These are phyloP conservation scores for Gonapodya sp. DNA, from an alignment of 192 early-diverging fungal species.

Conservation along the genomic window DNA sequence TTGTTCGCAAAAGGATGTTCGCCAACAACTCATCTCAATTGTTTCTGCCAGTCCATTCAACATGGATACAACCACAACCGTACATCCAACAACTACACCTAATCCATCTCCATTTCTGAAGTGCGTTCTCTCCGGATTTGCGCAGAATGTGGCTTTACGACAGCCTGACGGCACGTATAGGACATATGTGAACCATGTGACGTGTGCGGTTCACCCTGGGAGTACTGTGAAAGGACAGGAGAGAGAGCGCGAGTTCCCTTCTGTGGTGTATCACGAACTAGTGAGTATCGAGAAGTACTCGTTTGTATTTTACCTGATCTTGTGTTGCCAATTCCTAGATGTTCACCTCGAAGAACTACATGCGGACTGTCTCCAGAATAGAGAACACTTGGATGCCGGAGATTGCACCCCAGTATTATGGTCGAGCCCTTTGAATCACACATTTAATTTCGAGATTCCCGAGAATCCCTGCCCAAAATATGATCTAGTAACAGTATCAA, in stretches of 20 bases:
- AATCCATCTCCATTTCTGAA: conserved; percentile 56
- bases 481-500: not conserved
- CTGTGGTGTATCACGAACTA: not conserved
- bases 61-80: not conserved
- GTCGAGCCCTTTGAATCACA: too few species aligned
- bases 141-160: conserved; percentile 74
- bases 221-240: conserved; percentile 1
- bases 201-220: conserved; percentile 20
- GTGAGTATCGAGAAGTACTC: not conserved
- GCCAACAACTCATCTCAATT: not conserved
- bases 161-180: conserved; percentile 83
- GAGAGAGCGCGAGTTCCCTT: not conserved
- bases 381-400: conserved; percentile 73
- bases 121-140: conserved; percentile 83
- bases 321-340: conserved; percentile 82
- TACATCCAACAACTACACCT: conserved; percentile 24
- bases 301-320: not conserved
- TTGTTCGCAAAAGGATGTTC: not conserved
- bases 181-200: conserved; percentile 47
- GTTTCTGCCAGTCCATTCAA: not conserved
- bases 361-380: conserved; percentile 70
- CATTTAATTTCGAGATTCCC: not conserved
- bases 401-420: conserved; percentile 66
- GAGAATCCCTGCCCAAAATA: not conserved
- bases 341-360: conserved; percentile 80